phyloP scores from a whole-genome alignment of 306 rosid genomes.

The Trichosanthes cucumerina region DNA sequence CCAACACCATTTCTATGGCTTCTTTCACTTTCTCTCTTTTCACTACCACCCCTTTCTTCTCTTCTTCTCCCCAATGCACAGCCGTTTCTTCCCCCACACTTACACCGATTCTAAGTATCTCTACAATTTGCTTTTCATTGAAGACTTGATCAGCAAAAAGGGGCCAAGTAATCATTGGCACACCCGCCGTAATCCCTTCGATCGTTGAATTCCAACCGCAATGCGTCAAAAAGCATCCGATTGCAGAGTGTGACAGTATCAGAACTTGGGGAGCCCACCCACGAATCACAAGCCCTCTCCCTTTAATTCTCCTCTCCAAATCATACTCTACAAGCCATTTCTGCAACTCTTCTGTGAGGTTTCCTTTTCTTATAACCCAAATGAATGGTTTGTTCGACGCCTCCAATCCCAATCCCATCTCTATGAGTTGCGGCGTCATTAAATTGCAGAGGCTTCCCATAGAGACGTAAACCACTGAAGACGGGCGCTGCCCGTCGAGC shows the following conservation, averaged over 20 bases:
- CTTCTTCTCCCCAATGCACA: slow-evolving; percentile 29
- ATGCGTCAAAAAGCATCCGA: slow-evolving; percentile 55
- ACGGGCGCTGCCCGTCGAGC: slow-evolving; percentile 29
- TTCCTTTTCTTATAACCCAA: slow-evolving; percentile 13
- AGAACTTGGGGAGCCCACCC: slow-evolving; percentile 26
- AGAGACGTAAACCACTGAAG: slow-evolving; percentile 41
- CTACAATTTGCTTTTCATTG: slow-evolving; percentile 31
- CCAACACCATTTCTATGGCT: slow-evolving; percentile 32
- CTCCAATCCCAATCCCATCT: slow-evolving; percentile 25
- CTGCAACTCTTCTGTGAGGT: slow-evolving; percentile 15
- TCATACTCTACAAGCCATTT: not conserved
- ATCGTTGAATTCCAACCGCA: slow-evolving; percentile 64
- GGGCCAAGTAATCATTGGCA: slow-evolving; percentile 63
- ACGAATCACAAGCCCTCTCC: not conserved
- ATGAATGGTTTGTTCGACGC: slow-evolving; percentile 23
- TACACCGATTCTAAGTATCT: slow-evolving; percentile 28
- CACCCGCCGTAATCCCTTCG: slow-evolving; percentile 41
- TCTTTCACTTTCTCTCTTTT: slow-evolving; percentile 25
- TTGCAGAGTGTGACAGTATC: slow-evolving; percentile 20
- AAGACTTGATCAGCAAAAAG: slow-evolving; percentile 42
- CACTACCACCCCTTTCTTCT: slow-evolving; percentile 28
- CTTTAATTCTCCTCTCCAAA: slow-evolving; percentile 12
- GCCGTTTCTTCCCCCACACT: slow-evolving; percentile 29
- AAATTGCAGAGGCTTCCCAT: slow-evolving; percentile 27
- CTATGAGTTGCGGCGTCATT: slow-evolving; percentile 10